phyloP scores from a whole-genome alignment of 1,284 basidiomycete species.

The Cryptococcus amylolentus region DNA sequence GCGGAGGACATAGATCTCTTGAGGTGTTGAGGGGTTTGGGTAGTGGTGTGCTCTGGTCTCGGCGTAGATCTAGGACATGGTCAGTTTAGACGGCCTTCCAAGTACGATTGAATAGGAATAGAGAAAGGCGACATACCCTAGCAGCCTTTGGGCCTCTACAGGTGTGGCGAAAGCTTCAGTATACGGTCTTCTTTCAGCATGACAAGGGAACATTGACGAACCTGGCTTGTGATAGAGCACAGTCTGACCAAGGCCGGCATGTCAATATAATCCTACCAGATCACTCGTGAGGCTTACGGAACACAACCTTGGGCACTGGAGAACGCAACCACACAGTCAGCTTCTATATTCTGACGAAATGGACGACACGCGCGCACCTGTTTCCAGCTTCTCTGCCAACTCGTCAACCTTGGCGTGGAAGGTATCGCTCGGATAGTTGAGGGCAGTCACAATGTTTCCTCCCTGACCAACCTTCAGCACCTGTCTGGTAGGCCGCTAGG shows the following conservation, averaged over 20 bases:
- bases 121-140: slow-evolving; percentile 25
- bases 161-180: not conserved
- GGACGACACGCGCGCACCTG: slow-evolving; percentile 24
- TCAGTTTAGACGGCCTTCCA: not conserved
- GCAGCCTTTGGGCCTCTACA: slow-evolving; percentile 48
- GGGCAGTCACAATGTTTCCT: slow-evolving; percentile 47
- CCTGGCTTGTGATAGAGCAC: slow-evolving; percentile 47
- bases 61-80: slow-evolving; percentile 40
- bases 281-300: slow-evolving; percentile 33
- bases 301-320: slow-evolving; percentile 45
- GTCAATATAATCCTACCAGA: not conserved
- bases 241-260: slow-evolving; percentile 29
- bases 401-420: slow-evolving; percentile 38
- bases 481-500: too few relatives aligned
- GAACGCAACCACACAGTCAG: not conserved
- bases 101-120: not conserved
- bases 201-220: slow-evolving; percentile 13
- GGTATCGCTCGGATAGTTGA: slow-evolving; percentile 43
- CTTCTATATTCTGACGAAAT: not conserved
- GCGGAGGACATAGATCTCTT: slow-evolving; percentile 47
- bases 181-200: not conserved
- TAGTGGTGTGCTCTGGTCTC: slow-evolving; percentile 30
- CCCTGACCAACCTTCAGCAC: slow-evolving; percentile 26
- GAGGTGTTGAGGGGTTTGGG: slow-evolving; percentile 15
- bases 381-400: slow-evolving; percentile 35